phyloP scores from a whole-genome alignment of 495 filamentous ascomycete species.

The Talaromyces stipitatus region DNA sequence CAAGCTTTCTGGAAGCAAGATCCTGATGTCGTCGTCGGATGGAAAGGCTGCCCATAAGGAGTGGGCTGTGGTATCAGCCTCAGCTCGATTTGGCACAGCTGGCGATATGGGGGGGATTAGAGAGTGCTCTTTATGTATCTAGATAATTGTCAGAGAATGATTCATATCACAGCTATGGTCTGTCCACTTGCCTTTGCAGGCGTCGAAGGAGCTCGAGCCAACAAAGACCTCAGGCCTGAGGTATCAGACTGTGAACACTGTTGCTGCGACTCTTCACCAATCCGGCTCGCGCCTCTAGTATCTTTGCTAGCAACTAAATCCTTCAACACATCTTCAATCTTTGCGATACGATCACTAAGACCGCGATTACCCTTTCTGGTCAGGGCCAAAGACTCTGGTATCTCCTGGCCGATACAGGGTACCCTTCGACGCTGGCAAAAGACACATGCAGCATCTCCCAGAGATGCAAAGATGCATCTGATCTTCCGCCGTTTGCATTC shows the following conservation, averaged over 20 bases:
- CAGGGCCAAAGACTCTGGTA: conserved; percentile 14
- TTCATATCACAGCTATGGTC: neutral
- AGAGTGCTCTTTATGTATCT: neutral
- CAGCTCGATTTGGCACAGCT: neutral
- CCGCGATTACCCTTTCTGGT: conserved; percentile 13
- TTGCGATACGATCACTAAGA: conserved; percentile 17
- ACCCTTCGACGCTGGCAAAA: no score
- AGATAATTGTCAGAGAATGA: no score
- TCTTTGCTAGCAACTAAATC: neutral
- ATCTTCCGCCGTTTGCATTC: conserved; percentile 45
- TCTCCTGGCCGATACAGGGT: conserved; percentile 34
- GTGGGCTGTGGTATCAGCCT: neutral
- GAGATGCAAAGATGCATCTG: conserved; percentile 30
- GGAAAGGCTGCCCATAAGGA: neutral
- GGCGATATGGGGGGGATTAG: neutral
- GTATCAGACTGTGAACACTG: no score
- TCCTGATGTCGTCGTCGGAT: neutral
- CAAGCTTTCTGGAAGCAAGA: neutral
- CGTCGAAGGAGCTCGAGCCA: neutral
- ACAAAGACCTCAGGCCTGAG: no score
- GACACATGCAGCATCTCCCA: conserved; percentile 17
- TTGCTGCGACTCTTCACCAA: neutral
- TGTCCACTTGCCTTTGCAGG: neutral
- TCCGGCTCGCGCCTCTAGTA: neutral
- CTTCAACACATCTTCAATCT: conserved; percentile 14